Evolutionary conservation across 2,329 filamentous ascomycete species (phyloP).

Genomic region (Arthrobotrys conoides): DNA sequence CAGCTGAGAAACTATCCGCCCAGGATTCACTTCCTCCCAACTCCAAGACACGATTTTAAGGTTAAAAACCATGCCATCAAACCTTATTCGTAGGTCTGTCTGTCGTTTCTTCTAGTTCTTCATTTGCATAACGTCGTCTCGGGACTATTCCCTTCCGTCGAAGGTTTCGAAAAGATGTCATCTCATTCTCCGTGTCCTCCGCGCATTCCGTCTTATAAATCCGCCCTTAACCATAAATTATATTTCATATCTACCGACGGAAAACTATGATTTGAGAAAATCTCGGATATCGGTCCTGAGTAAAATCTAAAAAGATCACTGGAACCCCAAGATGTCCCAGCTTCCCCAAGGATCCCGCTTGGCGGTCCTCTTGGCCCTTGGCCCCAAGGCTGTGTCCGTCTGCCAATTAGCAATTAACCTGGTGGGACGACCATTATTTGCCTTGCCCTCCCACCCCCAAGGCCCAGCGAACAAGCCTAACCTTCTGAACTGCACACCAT

Average conservation of each 20-base stretch:
- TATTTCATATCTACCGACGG: constrained; percentile 10
- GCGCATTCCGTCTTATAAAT: not conserved
- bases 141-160: constrained; percentile 27
- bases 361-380: constrained; percentile 45
- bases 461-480: constrained; percentile 39
- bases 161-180: constrained; percentile 6
- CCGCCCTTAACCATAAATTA: too few relatives aligned
- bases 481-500: constrained; percentile 34
- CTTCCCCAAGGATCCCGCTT: constrained; percentile 50
- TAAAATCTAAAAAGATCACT: constrained; percentile 23
- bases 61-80: constrained; percentile 46
- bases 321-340: constrained; percentile 39
- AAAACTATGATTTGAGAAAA: constrained; percentile 1
- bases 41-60: constrained; percentile 57
- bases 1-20: constrained; percentile 55
- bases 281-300: constrained; percentile 26
- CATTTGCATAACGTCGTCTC: constrained; percentile 36
- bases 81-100: constrained; percentile 34
- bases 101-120: not conserved
- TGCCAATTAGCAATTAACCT: constrained; percentile 55
- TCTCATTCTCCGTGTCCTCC: constrained; percentile 14
- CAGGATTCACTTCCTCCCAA: constrained; percentile 36
- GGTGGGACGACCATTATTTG: constrained; percentile 33
- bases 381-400: constrained; percentile 51
- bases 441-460: constrained; percentile 15